Evolutionary conservation across 2,329 filamentous ascomycete genomes (phyloP).

Genomic region (Alternaria consortialis): DNA sequence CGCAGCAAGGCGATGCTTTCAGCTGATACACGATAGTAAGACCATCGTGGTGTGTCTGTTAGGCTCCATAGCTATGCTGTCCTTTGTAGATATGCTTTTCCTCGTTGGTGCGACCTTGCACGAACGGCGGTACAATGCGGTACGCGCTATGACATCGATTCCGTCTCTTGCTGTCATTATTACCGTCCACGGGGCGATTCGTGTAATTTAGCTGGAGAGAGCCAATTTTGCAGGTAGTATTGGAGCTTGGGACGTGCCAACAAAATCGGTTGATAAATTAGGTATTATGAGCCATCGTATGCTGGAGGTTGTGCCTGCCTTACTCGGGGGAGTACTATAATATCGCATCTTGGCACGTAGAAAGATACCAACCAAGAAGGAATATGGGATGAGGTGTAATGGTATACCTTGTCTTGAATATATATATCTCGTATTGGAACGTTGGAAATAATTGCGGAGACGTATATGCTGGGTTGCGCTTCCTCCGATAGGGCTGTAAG

Average conservation of each 20-base stretch:
- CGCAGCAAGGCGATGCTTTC: slow-evolving; percentile 2
- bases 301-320: neutral
- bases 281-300: neutral
- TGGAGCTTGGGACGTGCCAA: neutral
- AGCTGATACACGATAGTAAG: neutral
- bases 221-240: neutral
- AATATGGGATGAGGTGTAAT: neutral
- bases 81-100: neutral
- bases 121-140: neutral
- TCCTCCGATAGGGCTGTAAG: neutral
- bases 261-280: neutral
- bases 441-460: slow-evolving; percentile 1
- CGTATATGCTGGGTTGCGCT: neutral
- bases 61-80: neutral
- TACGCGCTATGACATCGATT: neutral
- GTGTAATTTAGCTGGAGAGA: neutral
- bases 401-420: neutral
- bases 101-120: neutral
- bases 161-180: neutral
- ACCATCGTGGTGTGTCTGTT: neutral
- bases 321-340: neutral
- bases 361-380: neutral
- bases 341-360: neutral
- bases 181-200: neutral
- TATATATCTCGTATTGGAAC: neutral